Conservation (phyloP, 164 flowering plant genomes). For the Malania oleifera region DNA sequence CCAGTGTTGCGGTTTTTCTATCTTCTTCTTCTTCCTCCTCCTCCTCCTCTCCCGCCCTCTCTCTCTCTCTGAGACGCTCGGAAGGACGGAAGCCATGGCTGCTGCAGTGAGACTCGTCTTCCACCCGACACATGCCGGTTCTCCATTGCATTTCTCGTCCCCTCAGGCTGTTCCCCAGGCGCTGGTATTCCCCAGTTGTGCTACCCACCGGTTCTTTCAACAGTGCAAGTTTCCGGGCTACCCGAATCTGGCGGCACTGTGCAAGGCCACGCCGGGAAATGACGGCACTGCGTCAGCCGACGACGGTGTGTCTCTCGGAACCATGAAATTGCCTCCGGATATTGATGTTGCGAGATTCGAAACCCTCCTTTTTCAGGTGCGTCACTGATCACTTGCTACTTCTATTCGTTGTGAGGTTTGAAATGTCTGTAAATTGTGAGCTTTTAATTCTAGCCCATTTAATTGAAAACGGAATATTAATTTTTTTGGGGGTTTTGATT, state of each 20-base stretch:
- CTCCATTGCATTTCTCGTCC: slow-evolving; percentile 11
- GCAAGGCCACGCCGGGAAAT: slow-evolving; percentile 30
- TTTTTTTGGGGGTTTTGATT: neutral
- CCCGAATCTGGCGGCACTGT: slow-evolving; percentile 13
- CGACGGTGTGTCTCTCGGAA: slow-evolving; percentile 71
- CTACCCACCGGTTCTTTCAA: neutral
- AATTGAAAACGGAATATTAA: neutral
- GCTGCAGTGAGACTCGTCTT: slow-evolving; percentile 19
- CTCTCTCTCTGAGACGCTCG: no score
- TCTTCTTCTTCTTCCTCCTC: no score
- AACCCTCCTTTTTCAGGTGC: slow-evolving; percentile 69
- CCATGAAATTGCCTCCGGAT: slow-evolving; percentile 62
- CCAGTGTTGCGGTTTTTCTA: no score
- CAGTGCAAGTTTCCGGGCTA: slow-evolving; percentile 4
- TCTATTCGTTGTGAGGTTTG: no score
- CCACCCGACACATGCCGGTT: slow-evolving; percentile 3
- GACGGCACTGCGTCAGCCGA: slow-evolving; percentile 21
- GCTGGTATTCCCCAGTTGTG: neutral
- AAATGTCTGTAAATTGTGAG: no score
- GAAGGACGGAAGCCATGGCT: slow-evolving; percentile 25
- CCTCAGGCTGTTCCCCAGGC: neutral
- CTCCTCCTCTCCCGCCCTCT: no score
- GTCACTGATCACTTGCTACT: neutral
- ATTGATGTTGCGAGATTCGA: slow-evolving; percentile 63
- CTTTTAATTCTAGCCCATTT: no score